Evolutionary conservation across 2,329 filamentous ascomycete species (phyloP), one percentile per base, ranked within the genome.

Genomic region (Aspergillus novofumigatus): DNA sequence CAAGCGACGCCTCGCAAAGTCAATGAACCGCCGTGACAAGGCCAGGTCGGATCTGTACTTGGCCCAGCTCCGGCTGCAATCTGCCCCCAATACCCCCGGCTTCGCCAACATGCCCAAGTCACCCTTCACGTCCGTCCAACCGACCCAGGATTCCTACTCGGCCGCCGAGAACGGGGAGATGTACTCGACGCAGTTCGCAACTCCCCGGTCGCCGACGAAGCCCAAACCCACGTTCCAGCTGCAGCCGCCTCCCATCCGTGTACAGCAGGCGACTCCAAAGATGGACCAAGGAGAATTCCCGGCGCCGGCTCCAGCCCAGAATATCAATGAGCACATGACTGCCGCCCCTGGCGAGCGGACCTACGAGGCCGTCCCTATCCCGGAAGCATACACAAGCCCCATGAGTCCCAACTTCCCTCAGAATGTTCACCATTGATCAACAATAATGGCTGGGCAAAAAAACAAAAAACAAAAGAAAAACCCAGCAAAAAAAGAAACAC

Each of bases 31-130:
- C 72, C 91, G 94, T 67, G 94, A 99, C 81, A 89, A 90, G 71
- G 94, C 94, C 63, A 90, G 94, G 61, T 93, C 90, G 60, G 92
- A 97, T 73, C 85, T 99, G 62, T 97, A 97, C 80, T 90, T 97
- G 62, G 92, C 89, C 54, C 89, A 91, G 73, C 85, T 92, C 45
- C 88, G 87, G 65, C 80, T 86, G 21, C 92, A 97, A 78, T 96
- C 92, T 26, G 92, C 92, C 4, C 93, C 93, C 65, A 97, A 97
- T 81, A 97, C 93, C 0, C 93, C 93, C 11, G 92, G 92, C 63
- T 92, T 95, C 72, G 87, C 86, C 29, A 86, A 87, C 73, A 89
- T 88, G 76, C 74, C 82, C 28, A 80, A 83, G 65, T 81, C 81
- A 44, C 76, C 75, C 57, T 72, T 69, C 58, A 69, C 63, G 54